Conservation (phyloP, 2,329 filamentous ascomycete species). For the Aspergillus thermomutatus region DNA sequence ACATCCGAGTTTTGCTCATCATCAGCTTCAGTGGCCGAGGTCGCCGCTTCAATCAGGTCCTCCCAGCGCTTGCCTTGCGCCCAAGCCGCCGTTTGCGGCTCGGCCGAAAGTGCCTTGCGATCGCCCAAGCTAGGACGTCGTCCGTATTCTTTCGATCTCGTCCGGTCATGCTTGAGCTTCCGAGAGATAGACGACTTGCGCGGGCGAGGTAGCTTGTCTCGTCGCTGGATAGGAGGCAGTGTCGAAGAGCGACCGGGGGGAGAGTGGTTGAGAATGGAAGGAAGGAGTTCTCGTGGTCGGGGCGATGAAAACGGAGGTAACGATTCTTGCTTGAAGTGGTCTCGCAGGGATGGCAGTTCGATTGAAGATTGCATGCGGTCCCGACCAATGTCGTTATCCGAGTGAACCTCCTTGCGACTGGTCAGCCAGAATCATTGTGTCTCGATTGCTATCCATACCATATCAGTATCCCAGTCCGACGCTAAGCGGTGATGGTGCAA, state of each 20-base stretch:
- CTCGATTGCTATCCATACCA: conserved; percentile 46
- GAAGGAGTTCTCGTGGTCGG: conserved; percentile 70
- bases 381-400: conserved; percentile 64
- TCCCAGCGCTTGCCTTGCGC: conserved; percentile 88
- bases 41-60: conserved; percentile 90
- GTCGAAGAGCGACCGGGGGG: conserved; percentile 86
- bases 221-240: conserved; percentile 75
- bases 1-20: conserved; percentile 79
- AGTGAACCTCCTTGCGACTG: conserved; percentile 62
- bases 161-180: conserved; percentile 75
- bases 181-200: conserved; percentile 82
- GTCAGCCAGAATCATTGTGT: conserved; percentile 9
- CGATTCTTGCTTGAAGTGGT: conserved; percentile 68
- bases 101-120: conserved; percentile 80
- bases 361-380: conserved; percentile 63
- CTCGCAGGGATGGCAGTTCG: conserved; percentile 69
- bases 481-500: conserved; percentile 75
- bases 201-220: conserved; percentile 67
- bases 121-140: conserved; percentile 71
- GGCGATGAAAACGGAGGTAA: conserved; percentile 60
- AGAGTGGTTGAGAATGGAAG: conserved; percentile 74
- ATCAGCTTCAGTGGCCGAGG: conserved; percentile 85
- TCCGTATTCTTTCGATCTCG: conserved; percentile 70
- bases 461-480: conserved; percentile 73
- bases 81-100: conserved; percentile 70